Percentiles rank a stretch among this genome's conserved stretches.
These are phyloP conservation scores for Mediolabrus comicus DNA, from an alignment of 108 stramenopile species.

Conservation along the genomic window DNA sequence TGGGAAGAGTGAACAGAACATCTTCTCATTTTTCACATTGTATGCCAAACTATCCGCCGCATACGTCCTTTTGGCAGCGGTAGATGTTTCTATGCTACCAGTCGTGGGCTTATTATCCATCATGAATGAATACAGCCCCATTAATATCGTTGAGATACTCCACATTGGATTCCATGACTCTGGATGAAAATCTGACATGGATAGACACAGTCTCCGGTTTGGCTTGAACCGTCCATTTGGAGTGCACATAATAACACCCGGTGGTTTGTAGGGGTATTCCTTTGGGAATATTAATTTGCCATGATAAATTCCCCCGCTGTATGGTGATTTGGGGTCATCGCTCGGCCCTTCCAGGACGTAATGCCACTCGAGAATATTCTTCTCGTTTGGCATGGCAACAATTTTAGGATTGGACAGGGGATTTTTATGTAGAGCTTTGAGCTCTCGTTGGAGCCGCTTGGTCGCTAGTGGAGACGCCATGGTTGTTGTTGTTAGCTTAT, in stretches of 20 bases:
- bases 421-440: constrained; percentile 69
- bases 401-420: constrained; percentile 79
- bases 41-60: constrained; percentile 84
- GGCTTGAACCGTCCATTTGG: constrained; percentile 90
- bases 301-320: constrained; percentile 75
- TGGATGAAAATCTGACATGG: constrained; percentile 95
- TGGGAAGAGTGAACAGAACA: constrained; percentile 76
- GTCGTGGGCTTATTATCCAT: constrained; percentile 85
- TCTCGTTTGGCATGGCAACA: constrained; percentile 65
- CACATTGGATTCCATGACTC: constrained; percentile 95
- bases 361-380: constrained; percentile 92
- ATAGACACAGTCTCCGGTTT: constrained; percentile 82
- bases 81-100: constrained; percentile 83
- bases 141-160: constrained; percentile 92
- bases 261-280: constrained; percentile 95
- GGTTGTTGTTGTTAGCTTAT: neutral
- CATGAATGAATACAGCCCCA: constrained; percentile 97
- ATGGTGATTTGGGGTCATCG: constrained; percentile 62
- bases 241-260: constrained; percentile 93
- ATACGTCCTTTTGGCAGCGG: constrained; percentile 64
- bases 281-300: constrained; percentile 84
- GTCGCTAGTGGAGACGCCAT: constrained; percentile 82
- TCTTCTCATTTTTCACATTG: constrained; percentile 66
- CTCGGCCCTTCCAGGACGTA: constrained; percentile 92
- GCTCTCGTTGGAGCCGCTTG: constrained; percentile 78